Conservation (phyloP, 2,329 filamentous ascomycete species). For the Trichoderma atrobrunneum region DNA sequence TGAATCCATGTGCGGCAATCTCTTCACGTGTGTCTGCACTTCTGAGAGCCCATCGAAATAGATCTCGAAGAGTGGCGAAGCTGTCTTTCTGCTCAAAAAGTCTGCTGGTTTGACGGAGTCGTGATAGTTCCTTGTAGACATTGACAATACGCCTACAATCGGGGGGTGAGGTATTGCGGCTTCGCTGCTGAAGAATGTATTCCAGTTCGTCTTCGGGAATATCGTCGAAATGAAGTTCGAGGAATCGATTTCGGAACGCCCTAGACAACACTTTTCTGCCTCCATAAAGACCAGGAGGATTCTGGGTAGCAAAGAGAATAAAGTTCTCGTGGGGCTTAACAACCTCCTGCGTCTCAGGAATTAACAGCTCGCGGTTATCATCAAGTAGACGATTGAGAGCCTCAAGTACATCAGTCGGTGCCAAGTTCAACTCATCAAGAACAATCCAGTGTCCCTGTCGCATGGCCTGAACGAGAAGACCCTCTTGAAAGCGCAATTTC, state of each 20-base stretch:
- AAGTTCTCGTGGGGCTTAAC: conserved; percentile 92
- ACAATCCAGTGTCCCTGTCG: conserved; percentile 97
- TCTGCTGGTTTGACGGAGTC: conserved; percentile 82
- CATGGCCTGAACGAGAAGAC: conserved; percentile 86
- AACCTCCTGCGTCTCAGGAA: conserved; percentile 94
- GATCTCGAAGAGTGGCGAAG: conserved; percentile 91
- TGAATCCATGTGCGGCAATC: conserved; percentile 88
- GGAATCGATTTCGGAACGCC: conserved; percentile 93
- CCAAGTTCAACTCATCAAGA: conserved; percentile 93
- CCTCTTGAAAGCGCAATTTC: conserved; percentile 86
- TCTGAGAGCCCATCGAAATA: conserved; percentile 92
- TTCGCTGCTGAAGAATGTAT: conserved; percentile 83
- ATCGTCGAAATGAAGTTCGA: conserved; percentile 96
- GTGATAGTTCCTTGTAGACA: conserved; percentile 89
- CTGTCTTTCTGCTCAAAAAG: conserved; percentile 97
- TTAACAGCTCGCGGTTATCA: conserved; percentile 91
- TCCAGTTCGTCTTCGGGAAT: conserved; percentile 94
- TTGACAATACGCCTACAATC: conserved; percentile 89
- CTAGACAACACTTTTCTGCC: conserved; percentile 90
- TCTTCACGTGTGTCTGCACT: conserved; percentile 82
- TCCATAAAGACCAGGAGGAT: conserved; percentile 92
- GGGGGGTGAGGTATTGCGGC: conserved; percentile 80
- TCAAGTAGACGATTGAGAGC: conserved; percentile 93
- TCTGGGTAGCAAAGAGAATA: conserved; percentile 97
- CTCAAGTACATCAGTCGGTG: conserved; percentile 94